A percentile compares a stretch with the other conserved stretches of the same genome.
Evolutionary conservation across 768 basidiomycete species (phyloP).

Genomic region (Lentinula raphanica): DNA sequence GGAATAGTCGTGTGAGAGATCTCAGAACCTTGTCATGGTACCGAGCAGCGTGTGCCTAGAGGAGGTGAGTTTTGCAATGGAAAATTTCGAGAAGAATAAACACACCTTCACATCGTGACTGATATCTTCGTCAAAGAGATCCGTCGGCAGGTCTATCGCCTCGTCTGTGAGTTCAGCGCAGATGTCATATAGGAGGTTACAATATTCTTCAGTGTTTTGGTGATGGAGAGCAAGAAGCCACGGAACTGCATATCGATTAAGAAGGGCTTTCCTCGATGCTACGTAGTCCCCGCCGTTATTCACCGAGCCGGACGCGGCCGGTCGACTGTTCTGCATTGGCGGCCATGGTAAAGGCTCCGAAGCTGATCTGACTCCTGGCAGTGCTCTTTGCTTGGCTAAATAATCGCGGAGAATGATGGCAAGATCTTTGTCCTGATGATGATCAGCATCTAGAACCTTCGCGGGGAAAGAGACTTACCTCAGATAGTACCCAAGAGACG

Average conservation of each 20-base stretch:
- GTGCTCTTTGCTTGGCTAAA: conserved; percentile 45
- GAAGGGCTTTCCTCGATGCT: conserved; percentile 48
- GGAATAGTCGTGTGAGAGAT: conserved; percentile 48
- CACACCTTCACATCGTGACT: conserved; percentile 13
- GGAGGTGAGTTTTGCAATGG: background rate
- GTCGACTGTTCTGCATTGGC: conserved; percentile 28
- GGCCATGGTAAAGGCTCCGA: conserved; percentile 55
- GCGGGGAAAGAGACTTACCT: conserved; percentile 36
- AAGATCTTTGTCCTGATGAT: conserved; percentile 56
- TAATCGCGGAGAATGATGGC: conserved; percentile 65
- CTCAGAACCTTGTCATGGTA: conserved; percentile 42
- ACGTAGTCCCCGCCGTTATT: conserved; percentile 72
- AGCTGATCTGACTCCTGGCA: conserved; percentile 60
- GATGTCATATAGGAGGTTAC: conserved; percentile 46
- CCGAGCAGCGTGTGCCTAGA: conserved; percentile 17
- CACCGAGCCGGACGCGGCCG: conserved; percentile 30
- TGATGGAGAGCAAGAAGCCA: conserved; percentile 73
- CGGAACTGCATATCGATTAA: conserved; percentile 49
- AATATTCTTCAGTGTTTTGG: conserved; percentile 50
- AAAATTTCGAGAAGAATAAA: background rate
- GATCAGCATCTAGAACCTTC: background rate
- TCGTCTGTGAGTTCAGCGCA: conserved; percentile 38
- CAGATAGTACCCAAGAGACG: conserved; percentile 66
- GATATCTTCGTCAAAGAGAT: conserved; percentile 9
- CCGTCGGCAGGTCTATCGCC: conserved; percentile 2